Evolutionary conservation across 1,139 yeast genomes (phyloP).

Genomic region (Scheffersomyces segobiensis): DNA sequence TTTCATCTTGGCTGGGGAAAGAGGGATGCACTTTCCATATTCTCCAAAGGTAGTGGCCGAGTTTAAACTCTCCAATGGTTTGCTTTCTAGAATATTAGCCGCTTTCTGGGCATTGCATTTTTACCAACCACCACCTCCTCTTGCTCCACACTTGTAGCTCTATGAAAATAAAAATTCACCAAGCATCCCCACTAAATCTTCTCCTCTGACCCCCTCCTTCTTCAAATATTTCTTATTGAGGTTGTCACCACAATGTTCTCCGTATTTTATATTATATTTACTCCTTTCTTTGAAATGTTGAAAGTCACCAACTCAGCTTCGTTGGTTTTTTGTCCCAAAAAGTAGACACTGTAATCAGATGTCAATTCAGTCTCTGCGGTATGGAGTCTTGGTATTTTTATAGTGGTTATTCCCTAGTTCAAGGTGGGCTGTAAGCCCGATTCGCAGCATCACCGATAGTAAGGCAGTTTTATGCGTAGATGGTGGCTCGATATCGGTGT

Average conservation of each 20-base stretch:
- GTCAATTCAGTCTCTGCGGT: background rate
- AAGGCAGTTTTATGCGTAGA: background rate
- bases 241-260: background rate
- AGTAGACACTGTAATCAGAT: background rate
- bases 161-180: background rate
- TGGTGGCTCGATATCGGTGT: background rate
- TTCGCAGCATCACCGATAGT: no score
- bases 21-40: background rate
- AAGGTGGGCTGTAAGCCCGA: background rate
- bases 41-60: background rate
- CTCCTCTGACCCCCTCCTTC: background rate
- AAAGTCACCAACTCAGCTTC: background rate
- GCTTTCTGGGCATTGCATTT: background rate
- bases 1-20: background rate
- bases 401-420: background rate
- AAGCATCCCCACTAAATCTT: background rate
- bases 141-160: background rate
- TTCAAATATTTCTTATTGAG: background rate
- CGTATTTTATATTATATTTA: background rate
- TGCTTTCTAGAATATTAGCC: background rate
- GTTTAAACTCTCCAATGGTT: background rate
- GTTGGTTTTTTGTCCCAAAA: background rate
- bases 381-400: background rate
- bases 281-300: background rate
- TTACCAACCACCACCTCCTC: background rate